Base-by-base conservation (phyloP, 2,329 filamentous ascomycete species). In the Acrocalymma vagum region DNA sequence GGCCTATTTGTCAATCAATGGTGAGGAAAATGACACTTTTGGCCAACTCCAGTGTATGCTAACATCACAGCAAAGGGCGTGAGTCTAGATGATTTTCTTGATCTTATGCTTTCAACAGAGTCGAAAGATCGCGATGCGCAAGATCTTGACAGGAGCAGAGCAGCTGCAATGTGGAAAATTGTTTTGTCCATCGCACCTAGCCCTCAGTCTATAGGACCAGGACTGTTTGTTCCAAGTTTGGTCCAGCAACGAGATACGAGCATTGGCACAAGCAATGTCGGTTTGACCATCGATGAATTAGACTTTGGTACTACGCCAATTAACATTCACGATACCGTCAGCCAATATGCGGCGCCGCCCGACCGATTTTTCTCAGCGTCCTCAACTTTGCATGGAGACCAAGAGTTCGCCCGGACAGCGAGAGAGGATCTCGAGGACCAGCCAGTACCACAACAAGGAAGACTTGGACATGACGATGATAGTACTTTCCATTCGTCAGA, bases 61-160 rank as follows among this genome's bases (percentile, higher is more conserved):
- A 23, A 33, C 8, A 10, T 14, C 6, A n/a, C 7, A 6, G 15
- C 5, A 9, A 7, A 33, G 30, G 20, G n/a, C 11, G 13, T 13
- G n/a, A 15, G 22, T 11, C 20, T 33, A 6, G 11, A 33, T 23
- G 18, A 33, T 6, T 23, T 22, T 11, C 10, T 33, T n/a, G 11
- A 33, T 33, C 3, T 33, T 7, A 33, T 33, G 30, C 20, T 33
- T n/a, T n/a, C n/a, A n/a, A n/a, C n/a, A n/a, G n/a, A 33, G 30
- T 13, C 20, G 20, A 14, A 3, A 23, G 18, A 13, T 11, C 18
- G 30, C 6, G n/a, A 10, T 10, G 8, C 5, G 6, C 18, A 23
- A 10, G 30, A 33, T 7, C 22, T 4, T 16, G 20, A 33, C 20
- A n/a, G 24, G 17, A 13, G 7, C 7, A 33, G 24, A 33, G 30